Evolutionary conservation across 1,139 yeast species (phyloP).

Genomic region (Suhomyces maxii): DNA sequence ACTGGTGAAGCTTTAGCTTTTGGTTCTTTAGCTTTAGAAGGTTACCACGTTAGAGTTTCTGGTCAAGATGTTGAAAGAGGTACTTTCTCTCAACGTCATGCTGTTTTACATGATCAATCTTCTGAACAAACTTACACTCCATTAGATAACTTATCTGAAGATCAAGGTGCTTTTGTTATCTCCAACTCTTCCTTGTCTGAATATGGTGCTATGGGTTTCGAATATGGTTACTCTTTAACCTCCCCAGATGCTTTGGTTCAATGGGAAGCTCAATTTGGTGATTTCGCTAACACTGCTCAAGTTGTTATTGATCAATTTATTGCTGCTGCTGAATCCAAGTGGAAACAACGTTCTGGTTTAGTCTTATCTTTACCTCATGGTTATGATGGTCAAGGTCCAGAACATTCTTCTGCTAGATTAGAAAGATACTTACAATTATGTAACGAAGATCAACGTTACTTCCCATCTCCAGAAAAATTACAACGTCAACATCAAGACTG

Average conservation of each 20-base stretch:
- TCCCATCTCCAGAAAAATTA: slow-evolving; percentile 87
- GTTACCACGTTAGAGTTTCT: slow-evolving; percentile 93
- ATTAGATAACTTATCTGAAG: slow-evolving; percentile 71
- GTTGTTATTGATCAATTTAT: slow-evolving; percentile 96
- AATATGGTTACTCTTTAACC: slow-evolving; percentile 96
- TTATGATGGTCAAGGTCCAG: slow-evolving; percentile 99
- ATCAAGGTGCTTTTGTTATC: slow-evolving; percentile 85
- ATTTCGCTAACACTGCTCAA: slow-evolving; percentile 98
- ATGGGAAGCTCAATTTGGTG: slow-evolving; percentile 99
- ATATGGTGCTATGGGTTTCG: slow-evolving; percentile 99
- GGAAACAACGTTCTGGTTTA: slow-evolving; percentile 98
- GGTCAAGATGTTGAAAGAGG: slow-evolving; percentile 99
- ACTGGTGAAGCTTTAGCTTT: slow-evolving; percentile 99
- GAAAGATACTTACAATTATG: slow-evolving; percentile 96
- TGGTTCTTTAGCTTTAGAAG: slow-evolving; percentile 90
- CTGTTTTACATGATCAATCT: slow-evolving; percentile 94
- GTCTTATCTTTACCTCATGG: slow-evolving; percentile 98
- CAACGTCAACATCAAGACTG: slow-evolving; percentile 98
- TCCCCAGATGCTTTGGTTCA: slow-evolving; percentile 95
- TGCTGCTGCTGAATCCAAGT: slow-evolving; percentile 95
- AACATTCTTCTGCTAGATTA: slow-evolving; percentile 96
- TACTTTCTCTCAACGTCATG: slow-evolving; percentile 99
- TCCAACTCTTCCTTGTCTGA: slow-evolving; percentile 97
- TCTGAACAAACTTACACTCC: slow-evolving; percentile 85
- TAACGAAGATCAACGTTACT: slow-evolving; percentile 91